Evolutionary conservation across 495 filamentous ascomycete genomes (phyloP).

Genomic region (Eremomyces bilateralis): DNA sequence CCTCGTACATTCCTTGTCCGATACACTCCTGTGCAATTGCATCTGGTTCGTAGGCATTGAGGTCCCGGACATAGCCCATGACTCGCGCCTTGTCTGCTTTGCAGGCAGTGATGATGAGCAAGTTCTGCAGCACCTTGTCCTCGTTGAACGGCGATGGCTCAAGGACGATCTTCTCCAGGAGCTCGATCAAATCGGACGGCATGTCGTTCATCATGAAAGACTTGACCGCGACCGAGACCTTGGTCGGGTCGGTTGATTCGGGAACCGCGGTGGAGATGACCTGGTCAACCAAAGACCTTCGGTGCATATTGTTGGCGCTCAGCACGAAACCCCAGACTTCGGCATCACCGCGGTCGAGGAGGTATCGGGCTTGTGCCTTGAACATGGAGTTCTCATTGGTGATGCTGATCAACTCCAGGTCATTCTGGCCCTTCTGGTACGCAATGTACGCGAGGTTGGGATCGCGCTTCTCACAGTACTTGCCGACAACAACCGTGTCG

Average conservation of each 20-base stretch:
- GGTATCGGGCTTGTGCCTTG: slow-evolving; percentile 84
- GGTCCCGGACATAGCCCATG: slow-evolving; percentile 89
- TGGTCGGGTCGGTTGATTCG: slow-evolving; percentile 80
- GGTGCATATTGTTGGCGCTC: slow-evolving; percentile 84
- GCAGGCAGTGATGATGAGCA: slow-evolving; percentile 90
- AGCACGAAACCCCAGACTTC: slow-evolving; percentile 93
- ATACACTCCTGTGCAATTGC: slow-evolving; percentile 91
- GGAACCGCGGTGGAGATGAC: slow-evolving; percentile 93
- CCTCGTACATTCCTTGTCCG: slow-evolving; percentile 81
- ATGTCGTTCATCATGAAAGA: slow-evolving; percentile 80
- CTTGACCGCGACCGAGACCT: slow-evolving; percentile 86
- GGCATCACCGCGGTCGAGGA: slow-evolving; percentile 68
- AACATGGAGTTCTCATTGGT: slow-evolving; percentile 99
- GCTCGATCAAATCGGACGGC: slow-evolving; percentile 84
- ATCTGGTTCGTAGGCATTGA: slow-evolving; percentile 71
- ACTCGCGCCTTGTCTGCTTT: slow-evolving; percentile 89
- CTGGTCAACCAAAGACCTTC: slow-evolving; percentile 84
- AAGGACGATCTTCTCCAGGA: slow-evolving; percentile 97
- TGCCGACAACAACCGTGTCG: slow-evolving; percentile 77
- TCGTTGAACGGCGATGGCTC: slow-evolving; percentile 96
- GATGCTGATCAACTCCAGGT: slow-evolving; percentile 89
- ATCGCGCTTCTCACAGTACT: slow-evolving; percentile 98
- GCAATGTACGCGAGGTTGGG: slow-evolving; percentile 92
- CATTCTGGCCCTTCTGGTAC: slow-evolving; percentile 92
- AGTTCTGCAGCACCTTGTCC: slow-evolving; percentile 86